Conservation (phyloP, 1,284 basidiomycete species). For the Coniferiporia sulphurascens region DNA sequence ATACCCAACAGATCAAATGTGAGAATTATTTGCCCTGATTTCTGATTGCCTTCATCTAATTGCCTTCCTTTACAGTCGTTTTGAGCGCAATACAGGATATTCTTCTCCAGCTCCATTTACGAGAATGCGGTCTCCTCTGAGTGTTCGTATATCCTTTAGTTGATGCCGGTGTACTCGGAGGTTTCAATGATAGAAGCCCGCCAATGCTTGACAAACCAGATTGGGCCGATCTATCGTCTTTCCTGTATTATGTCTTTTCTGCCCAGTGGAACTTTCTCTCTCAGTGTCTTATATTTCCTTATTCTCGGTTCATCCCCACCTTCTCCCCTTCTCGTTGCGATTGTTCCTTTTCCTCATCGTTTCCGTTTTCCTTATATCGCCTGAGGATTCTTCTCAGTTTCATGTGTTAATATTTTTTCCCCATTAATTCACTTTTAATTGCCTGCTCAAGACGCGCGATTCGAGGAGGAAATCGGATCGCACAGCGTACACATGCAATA, state of each 20-base stretch:
- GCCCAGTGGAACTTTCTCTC: neutral
- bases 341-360: neutral
- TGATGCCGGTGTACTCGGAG: neutral
- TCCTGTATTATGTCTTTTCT: constrained; percentile 4
- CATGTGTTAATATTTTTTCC: neutral
- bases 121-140: constrained; percentile 81
- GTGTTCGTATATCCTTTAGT: neutral
- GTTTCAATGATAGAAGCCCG: neutral
- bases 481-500: neutral
- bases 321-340: neutral
- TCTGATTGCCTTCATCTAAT: neutral
- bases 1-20: constrained; percentile 89
- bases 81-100: constrained; percentile 80
- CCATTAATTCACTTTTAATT: neutral
- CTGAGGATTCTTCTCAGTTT: neutral
- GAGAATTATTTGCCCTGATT: constrained; percentile 26
- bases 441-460: neutral
- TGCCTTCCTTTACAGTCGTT: constrained; percentile 48
- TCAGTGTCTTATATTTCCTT: neutral
- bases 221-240: neutral
- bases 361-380: neutral
- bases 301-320: neutral
- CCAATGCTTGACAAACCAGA: neutral
- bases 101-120: constrained; percentile 75
- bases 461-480: neutral